Conservation (phyloP, 495 filamentous ascomycete genomes). For the Sporormia fimetaria region DNA sequence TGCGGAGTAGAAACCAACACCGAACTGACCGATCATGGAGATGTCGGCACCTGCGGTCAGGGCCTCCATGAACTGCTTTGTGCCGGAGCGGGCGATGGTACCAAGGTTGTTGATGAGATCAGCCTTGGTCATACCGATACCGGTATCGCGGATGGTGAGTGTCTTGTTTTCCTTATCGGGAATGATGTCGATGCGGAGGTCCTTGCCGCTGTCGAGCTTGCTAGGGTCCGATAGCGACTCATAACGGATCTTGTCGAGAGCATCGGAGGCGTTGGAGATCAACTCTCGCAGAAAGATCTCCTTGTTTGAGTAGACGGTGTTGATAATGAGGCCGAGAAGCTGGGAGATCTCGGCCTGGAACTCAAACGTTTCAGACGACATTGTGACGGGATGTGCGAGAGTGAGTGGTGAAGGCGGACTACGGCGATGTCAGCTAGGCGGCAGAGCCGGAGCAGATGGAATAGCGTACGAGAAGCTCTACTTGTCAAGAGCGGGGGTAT, state of each 20-base stretch:
- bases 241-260: constrained; percentile 99
- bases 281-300: constrained; percentile 98
- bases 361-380: constrained; percentile 85
- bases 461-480: background rate
- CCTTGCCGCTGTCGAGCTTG: constrained; percentile 93
- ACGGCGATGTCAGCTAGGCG: background rate
- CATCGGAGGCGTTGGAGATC: constrained; percentile 96
- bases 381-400: constrained; percentile 35
- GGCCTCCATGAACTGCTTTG: constrained; percentile 99
- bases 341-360: constrained; percentile 99
- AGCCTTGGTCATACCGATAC: constrained; percentile 99
- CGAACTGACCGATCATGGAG: constrained; percentile 99
- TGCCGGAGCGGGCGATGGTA: constrained; percentile 96
- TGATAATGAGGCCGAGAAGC: constrained; percentile 98
- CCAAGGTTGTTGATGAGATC: constrained; percentile 99
- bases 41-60: constrained; percentile 97
- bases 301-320: constrained; percentile 99
- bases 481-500: background rate
- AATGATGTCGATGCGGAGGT: constrained; percentile 96
- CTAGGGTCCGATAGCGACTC: constrained; percentile 90
- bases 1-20: constrained; percentile 99
- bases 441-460: background rate
- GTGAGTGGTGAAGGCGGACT: background rate
- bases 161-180: constrained; percentile 95
- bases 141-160: constrained; percentile 88